Percentiles rank a stretch among this genome's conserved stretches.
phyloP scores from a whole-genome alignment of 2,329 filamentous ascomycete genomes.

The Sclerotinia minor region DNA sequence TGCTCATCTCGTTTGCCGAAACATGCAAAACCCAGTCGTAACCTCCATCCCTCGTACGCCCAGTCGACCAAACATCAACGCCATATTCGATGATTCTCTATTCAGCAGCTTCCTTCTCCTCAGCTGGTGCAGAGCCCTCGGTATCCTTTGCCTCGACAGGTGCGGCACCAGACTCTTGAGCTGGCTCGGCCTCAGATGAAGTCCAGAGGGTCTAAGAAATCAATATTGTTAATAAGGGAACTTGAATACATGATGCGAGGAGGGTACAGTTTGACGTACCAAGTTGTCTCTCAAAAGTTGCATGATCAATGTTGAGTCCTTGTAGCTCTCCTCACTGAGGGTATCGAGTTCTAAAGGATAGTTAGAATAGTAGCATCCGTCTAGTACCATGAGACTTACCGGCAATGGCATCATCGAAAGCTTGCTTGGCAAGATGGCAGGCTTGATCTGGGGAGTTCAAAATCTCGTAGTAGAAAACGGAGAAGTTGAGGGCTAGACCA shows the following conservation, averaged over 20 bases:
- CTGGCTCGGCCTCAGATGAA: conserved; percentile 92
- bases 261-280: conserved; percentile 28
- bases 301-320: conserved; percentile 99
- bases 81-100: conserved; percentile 38
- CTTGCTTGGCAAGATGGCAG: conserved; percentile 98
- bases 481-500: conserved; percentile 97
- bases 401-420: conserved; percentile 98
- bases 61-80: conserved; percentile 41
- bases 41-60: conserved; percentile 37
- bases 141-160: conserved; percentile 50
- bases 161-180: conserved; percentile 59
- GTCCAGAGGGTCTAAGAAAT: conserved; percentile 87
- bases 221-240: conserved; percentile 19
- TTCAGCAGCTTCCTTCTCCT: conserved; percentile 41
- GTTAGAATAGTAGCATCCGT: conserved; percentile 24
- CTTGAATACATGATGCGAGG: neutral
- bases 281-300: conserved; percentile 97
- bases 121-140: conserved; percentile 52
- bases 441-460: conserved; percentile 96
- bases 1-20: conserved; percentile 38
- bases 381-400: conserved; percentile 48
- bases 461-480: conserved; percentile 99
- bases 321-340: conserved; percentile 96
- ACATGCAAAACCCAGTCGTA: conserved; percentile 39
- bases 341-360: conserved; percentile 75